phyloP scores from a whole-genome alignment of 192 early-diverging fungal species.

The Linnemannia exigua region DNA sequence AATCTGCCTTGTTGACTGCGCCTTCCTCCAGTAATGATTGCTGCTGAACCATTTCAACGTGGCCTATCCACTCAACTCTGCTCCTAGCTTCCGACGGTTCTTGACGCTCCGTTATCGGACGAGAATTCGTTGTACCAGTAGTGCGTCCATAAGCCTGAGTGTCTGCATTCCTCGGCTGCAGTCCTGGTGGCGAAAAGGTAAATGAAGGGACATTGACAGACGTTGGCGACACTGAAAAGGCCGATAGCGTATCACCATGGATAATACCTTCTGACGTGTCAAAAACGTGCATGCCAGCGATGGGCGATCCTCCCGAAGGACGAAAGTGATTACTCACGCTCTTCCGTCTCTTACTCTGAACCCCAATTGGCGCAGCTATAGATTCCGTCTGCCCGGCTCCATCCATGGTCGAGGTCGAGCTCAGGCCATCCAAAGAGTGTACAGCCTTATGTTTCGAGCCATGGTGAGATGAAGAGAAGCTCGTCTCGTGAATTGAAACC shows the following conservation, averaged over 20 bases:
- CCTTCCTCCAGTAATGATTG: not conserved
- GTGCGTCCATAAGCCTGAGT: not conserved
- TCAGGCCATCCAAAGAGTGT: not conserved
- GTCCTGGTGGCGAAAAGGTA: not conserved
- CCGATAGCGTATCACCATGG: not conserved
- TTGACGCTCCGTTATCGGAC: not conserved
- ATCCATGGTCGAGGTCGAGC: not conserved
- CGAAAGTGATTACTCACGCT: not conserved
- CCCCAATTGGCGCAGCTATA: not conserved
- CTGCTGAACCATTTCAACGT: not conserved
- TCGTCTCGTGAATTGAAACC: constrained; percentile 33
- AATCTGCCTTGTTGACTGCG: not conserved
- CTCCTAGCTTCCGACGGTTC: not conserved
- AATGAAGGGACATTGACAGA: not conserved
- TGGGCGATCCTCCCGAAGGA: not conserved
- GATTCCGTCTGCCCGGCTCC: not conserved
- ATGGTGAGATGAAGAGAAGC: not conserved
- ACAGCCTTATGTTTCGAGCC: constrained; percentile 9
- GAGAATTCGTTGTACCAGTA: not conserved
- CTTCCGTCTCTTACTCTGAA: not conserved
- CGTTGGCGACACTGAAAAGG: not conserved
- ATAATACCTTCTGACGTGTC: not conserved
- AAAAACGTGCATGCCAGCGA: not conserved
- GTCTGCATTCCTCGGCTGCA: not conserved
- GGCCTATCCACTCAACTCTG: not conserved